Base-by-base conservation (phyloP, 2,329 filamentous ascomycete genomes). In the Sarocladium strictum region DNA sequence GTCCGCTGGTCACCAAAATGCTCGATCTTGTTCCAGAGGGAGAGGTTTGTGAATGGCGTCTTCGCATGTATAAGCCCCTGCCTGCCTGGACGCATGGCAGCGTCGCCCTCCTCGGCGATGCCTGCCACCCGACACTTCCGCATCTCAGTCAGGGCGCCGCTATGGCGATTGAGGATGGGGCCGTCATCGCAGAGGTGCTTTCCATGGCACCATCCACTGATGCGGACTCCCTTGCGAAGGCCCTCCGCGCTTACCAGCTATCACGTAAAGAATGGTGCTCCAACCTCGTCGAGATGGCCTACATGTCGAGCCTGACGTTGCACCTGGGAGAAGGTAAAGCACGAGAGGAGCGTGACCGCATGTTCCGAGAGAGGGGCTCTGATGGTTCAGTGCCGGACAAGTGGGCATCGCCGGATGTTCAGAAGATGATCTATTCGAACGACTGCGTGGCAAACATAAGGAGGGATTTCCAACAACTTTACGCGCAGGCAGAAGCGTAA, bases 391-490 rank as follows among this genome's bases (percentile, higher is more conserved):
- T 78, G 56, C 82, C 82, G 5, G 84, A 87, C 67, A 86, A 86
- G 69, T 87, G 84, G 84, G 83, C 82, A 3, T 84, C 84, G 67
- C 81, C 83, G 4, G 84, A 87, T 61, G 81, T 86, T 27, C 84
- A 87, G 69, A 74, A 77, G 64, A 78, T 79, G 74, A 80, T 86
- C 57, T 87, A 86, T 65, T 78, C 78, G 10, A 74, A 83, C 63
- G 83, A 86, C 65, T 84, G 81, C 62, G 74, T 80, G 57, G 67
- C 73, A 61, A 72, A 80, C 54, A 76, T 81, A 0, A 67, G 68
- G 51, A 77, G 81, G 41, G 69, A 70, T 56, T 84, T 82, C 64
- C 72, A 76, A 11, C 68, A 73, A 62, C 59, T 81, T 37, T 80
- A 69, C 58, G 64, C 63, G 27, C 65, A 35, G 27, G 17, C 27